Evolutionary conservation across 2,329 filamentous ascomycete genomes (phyloP).

Genomic region (Aspergillus sp.): DNA sequence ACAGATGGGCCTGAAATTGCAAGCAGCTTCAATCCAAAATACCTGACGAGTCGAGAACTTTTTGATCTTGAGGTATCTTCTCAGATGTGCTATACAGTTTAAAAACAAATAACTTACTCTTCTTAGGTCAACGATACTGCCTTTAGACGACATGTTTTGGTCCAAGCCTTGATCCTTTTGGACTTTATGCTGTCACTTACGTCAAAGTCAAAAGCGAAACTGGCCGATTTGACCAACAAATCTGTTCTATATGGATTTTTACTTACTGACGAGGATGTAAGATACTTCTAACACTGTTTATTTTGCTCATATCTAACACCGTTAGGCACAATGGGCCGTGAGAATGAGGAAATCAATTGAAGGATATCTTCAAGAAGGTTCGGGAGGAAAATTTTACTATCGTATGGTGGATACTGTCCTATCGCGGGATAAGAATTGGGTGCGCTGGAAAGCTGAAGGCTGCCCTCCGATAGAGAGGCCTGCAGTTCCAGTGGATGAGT

Average conservation of each 20-base stretch:
- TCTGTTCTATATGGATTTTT: slow-evolving; percentile 82
- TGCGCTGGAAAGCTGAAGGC: slow-evolving; percentile 94
- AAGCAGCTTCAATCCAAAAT: slow-evolving; percentile 91
- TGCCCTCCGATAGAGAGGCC: slow-evolving; percentile 83
- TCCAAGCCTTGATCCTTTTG: slow-evolving; percentile 90
- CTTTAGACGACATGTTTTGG: slow-evolving; percentile 89
- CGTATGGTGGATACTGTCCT: slow-evolving; percentile 97
- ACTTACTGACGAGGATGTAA: slow-evolving; percentile 79
- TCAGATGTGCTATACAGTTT: background rate
- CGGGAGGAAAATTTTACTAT: slow-evolving; percentile 88
- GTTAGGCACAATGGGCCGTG: slow-evolving; percentile 76
- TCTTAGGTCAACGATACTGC: slow-evolving; percentile 83
- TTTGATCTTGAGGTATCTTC: slow-evolving; percentile 83
- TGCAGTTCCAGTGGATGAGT: slow-evolving; percentile 67
- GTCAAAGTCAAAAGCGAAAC: slow-evolving; percentile 75
- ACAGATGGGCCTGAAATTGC: slow-evolving; percentile 62
- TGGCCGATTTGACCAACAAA: slow-evolving; percentile 74
- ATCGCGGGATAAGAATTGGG: slow-evolving; percentile 97
- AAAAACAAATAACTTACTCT: slow-evolving; percentile 23
- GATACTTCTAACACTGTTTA: slow-evolving; percentile 9
- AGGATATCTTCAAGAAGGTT: slow-evolving; percentile 75
- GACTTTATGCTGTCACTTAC: slow-evolving; percentile 95
- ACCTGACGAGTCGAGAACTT: slow-evolving; percentile 92
- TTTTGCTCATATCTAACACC: slow-evolving; percentile 16
- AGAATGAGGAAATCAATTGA: slow-evolving; percentile 77